These are phyloP conservation scores for Hymenoscyphus fraxineus DNA, from an alignment of 2,329 filamentous ascomycete species.

Conservation along the genomic window DNA sequence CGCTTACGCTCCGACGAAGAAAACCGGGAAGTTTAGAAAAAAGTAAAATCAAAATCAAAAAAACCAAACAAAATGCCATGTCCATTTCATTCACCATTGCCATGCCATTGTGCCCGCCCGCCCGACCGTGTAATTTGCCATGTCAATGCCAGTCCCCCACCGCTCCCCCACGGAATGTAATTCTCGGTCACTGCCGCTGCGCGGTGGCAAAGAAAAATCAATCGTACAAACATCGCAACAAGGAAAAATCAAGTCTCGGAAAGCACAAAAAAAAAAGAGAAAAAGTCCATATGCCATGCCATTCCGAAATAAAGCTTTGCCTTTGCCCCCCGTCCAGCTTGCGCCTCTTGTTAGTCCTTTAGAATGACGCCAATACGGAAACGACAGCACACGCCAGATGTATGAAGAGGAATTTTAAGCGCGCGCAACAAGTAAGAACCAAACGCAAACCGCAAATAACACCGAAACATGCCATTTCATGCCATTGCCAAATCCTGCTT, in stretches of 20 bases:
- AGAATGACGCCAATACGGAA: conserved; percentile 28
- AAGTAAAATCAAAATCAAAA: no score
- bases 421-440: conserved; percentile 12
- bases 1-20: no score
- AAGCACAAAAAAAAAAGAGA: conserved; percentile 9
- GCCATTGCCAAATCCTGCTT: conserved; percentile 26
- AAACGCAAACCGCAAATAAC: conserved; percentile 23
- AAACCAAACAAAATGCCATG: conserved; percentile 21
- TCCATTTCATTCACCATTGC: no score
- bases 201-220: no score
- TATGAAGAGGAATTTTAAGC: not conserved
- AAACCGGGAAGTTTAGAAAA: no score
- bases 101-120: no score
- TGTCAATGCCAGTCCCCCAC: no score
- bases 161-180: no score
- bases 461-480: conserved; percentile 30
- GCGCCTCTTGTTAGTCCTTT: conserved; percentile 25
- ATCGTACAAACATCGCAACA: no score
- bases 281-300: conserved; percentile 14
- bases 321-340: conserved; percentile 30
- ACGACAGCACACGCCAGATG: conserved; percentile 28
- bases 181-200: no score
- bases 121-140: no score
- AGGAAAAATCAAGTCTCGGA: no score
- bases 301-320: conserved; percentile 3